A percentile compares a stretch with the other conserved stretches of the same genome.
These are phyloP conservation scores for Pseudogymnoascus sp. DNA, from an alignment of 2,329 filamentous ascomycete species.

Conservation along the genomic window DNA sequence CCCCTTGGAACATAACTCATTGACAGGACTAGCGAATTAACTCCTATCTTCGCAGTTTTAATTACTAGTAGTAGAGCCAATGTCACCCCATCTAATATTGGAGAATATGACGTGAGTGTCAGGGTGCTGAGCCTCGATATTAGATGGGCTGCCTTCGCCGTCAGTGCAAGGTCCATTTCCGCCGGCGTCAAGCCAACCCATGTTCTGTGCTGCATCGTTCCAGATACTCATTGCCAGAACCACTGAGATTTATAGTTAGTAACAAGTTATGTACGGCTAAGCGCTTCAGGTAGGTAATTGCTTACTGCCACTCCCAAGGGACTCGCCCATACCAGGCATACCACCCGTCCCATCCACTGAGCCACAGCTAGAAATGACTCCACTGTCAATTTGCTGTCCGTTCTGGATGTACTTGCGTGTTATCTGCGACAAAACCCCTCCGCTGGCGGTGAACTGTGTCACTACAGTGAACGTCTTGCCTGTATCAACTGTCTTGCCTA, in stretches of 20 bases:
- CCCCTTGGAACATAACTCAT: too few species aligned
- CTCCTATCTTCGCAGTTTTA: neutral
- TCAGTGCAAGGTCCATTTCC: conserved; percentile 44
- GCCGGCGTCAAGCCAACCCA: conserved; percentile 47
- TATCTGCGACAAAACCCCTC: conserved; percentile 37
- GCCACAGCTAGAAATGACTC: conserved; percentile 22
- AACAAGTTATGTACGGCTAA: conserved; percentile 38
- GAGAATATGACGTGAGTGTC: conserved; percentile 44
- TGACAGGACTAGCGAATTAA: too few species aligned
- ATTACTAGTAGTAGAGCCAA: conserved; percentile 29
- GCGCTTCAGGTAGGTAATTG: conserved; percentile 11
- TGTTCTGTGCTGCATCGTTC: conserved; percentile 44
- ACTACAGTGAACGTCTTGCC: conserved; percentile 40
- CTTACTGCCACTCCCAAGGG: conserved; percentile 37
- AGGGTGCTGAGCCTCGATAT: conserved; percentile 39
- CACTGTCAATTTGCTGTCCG: conserved; percentile 39
- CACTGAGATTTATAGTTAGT: conserved; percentile 28
- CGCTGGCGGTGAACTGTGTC: conserved; percentile 44
- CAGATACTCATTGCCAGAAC: conserved; percentile 46
- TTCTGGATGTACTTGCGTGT: conserved; percentile 43
- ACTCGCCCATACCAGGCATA: conserved; percentile 38
- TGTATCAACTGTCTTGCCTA: conserved; percentile 33
- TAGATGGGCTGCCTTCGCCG: conserved; percentile 42
- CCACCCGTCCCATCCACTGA: conserved; percentile 28
- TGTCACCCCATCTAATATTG: conserved; percentile 50